Evolutionary conservation across 805 yeast species (phyloP).

Genomic region (Naumovozyma dairenensis): DNA sequence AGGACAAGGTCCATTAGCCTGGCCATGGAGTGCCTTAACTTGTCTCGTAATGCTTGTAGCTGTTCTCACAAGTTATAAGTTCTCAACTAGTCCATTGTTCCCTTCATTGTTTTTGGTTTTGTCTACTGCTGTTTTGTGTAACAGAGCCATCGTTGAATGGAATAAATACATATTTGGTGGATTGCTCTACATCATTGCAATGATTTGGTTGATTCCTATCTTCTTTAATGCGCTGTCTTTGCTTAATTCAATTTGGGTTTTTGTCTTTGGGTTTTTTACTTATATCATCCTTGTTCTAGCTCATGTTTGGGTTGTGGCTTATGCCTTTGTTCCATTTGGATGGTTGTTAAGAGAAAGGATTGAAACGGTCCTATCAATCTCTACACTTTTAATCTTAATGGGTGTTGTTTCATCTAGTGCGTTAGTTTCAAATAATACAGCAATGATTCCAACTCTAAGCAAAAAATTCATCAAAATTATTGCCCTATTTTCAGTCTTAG

Average conservation of each 20-base stretch:
- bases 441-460: conserved; percentile 1
- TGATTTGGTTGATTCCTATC: conserved; percentile 55
- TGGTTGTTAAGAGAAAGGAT: conserved; percentile 79
- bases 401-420: conserved; percentile 34
- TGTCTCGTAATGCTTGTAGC: conserved; percentile 54
- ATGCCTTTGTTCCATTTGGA: conserved; percentile 97
- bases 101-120: conserved; percentile 21
- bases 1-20: conserved; percentile 80
- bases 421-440: neutral
- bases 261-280: conserved; percentile 40
- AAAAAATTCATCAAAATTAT: conserved; percentile 12
- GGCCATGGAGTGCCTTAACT: conserved; percentile 50
- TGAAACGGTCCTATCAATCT: conserved; percentile 54
- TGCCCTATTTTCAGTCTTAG: conserved; percentile 9
- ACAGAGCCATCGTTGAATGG: conserved; percentile 19
- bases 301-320: conserved; percentile 95
- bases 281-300: conserved; percentile 55
- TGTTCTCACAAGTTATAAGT: conserved; percentile 24
- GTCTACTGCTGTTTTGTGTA: conserved; percentile 23
- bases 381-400: conserved; percentile 42
- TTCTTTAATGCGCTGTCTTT: conserved; percentile 49
- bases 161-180: conserved; percentile 50
- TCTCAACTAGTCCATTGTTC: conserved; percentile 16
- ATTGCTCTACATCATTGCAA: conserved; percentile 48
- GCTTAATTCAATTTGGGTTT: conserved; percentile 46